A percentile compares a stretch with the other conserved stretches of the same genome.
phyloP scores from a whole-genome alignment of 306 rosid genomes.

The Sophora flavescens region DNA sequence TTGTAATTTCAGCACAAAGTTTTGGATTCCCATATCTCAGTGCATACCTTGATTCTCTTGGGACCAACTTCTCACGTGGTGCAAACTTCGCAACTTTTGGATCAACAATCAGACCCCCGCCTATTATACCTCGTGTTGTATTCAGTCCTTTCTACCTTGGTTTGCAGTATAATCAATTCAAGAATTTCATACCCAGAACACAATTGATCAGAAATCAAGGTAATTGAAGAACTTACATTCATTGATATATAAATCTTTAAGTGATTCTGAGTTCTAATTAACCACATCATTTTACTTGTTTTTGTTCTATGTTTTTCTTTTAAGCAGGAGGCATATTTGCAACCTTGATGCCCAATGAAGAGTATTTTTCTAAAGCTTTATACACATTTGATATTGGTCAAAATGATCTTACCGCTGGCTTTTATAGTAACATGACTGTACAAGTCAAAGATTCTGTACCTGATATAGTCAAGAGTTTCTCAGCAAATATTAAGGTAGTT shows the following conservation, averaged over 20 bases:
- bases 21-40: conserved; percentile 49
- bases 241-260: neutral
- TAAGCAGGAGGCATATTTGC: conserved; percentile 34
- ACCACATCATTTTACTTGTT: neutral
- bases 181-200: conserved; percentile 35
- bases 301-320: neutral
- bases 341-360: conserved; percentile 39
- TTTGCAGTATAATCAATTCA: conserved; percentile 45
- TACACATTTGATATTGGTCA: conserved; percentile 66
- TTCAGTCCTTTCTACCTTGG: conserved; percentile 57
- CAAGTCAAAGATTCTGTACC: conserved; percentile 58
- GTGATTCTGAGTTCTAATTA: neutral
- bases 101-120: conserved; percentile 54
- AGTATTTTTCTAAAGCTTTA: conserved; percentile 47
- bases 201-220: conserved; percentile 40
- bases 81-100: conserved; percentile 57
- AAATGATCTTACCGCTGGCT: conserved; percentile 52
- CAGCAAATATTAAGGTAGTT: conserved; percentile 53
- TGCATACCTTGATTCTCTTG: conserved; percentile 59
- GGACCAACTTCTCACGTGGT: conserved; percentile 53
- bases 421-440: conserved; percentile 38
- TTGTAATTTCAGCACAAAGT: conserved; percentile 45
- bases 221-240: neutral
- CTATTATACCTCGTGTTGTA: neutral
- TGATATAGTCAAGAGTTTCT: conserved; percentile 48